These are phyloP conservation scores for Rusavskia elegans DNA, from an alignment of 495 filamentous ascomycete species.

Conservation along the genomic window DNA sequence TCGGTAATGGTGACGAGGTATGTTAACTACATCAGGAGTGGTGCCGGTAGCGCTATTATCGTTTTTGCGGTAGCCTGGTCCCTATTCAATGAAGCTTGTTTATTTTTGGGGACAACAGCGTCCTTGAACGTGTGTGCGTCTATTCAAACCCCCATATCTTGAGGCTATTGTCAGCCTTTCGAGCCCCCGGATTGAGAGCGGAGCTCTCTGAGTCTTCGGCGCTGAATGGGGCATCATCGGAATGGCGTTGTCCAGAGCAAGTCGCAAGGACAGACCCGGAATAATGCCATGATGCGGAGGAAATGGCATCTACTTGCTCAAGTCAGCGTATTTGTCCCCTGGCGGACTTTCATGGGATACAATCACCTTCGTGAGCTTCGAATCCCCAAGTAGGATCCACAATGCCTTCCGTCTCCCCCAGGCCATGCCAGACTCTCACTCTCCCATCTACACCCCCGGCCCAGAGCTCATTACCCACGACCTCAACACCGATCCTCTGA, in stretches of 20 bases:
- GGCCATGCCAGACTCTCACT: conserved; percentile 60
- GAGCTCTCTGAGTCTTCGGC: background rate
- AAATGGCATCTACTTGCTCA: conserved; percentile 32
- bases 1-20: too few species aligned
- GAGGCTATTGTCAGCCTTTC: conserved; percentile 38
- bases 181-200: background rate
- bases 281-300: conserved; percentile 49
- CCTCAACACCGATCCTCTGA: conserved; percentile 65
- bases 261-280: conserved; percentile 56
- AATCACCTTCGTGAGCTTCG: conserved; percentile 35
- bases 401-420: conserved; percentile 35
- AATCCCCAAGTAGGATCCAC: conserved; percentile 41
- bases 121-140: too few species aligned
- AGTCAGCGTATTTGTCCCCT: conserved; percentile 5
- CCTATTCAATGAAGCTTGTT: too few species aligned
- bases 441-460: conserved; percentile 66
- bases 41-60: too few species aligned
- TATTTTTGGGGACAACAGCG: too few species aligned
- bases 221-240: background rate
- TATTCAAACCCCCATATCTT: conserved; percentile 40
- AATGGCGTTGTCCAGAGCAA: conserved; percentile 46
- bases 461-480: conserved; percentile 46
- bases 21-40: too few species aligned
- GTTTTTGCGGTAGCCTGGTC: too few species aligned
- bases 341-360: background rate